Base-by-base conservation (phyloP, 768 basidiomycete species). In the Pleurotus pulmonarius region DNA sequence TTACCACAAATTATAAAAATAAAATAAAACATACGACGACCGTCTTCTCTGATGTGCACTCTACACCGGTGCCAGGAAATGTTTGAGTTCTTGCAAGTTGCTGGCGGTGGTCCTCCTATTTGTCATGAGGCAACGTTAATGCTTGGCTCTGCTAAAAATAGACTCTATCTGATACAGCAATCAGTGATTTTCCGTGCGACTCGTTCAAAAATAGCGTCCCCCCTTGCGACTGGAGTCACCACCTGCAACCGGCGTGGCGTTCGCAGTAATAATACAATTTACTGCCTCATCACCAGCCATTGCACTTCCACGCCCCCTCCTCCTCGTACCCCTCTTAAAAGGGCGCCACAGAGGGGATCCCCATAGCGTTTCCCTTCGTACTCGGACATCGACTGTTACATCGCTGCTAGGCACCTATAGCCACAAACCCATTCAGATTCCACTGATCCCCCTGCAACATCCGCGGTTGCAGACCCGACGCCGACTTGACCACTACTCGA, bases 401-500 rank as follows among this genome's bases (percentile, higher is more conserved):
- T 44, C 41, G 20, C n/a, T 22, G 41, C 41, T 44, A 44, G 41
- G 41, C 41, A 44, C 29, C 22, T 51, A 4, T 18, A 26, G 49
- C 49, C 49, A 51, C 49, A 51, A 51, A 34, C 37, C 49, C 49
- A 29, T 51, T 51, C 29, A 29, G 49, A n/a, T 26, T 2, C 29
- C 29, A 16, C 16, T n/a, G n/a, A 16, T 11, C n/a, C 25, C 11
- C 49, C 49, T 7, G 37, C 49, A 16, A 16, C 24, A 29, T 13
- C 29, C 29, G 29, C 29, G 29, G 29, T 34, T 11, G 29, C 29
- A 34, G 9, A 34, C 29, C 29, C 29, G 29, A 22, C 26, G 16
- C 49, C n/a, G 41, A 22, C 41, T 44, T 44, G 41, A 2, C 41
- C 2, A 16, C n/a, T 22, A 44, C n/a, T 44, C 29, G 29, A 34